Conservation (phyloP, 768 basidiomycete species). For the Tulasnella calospora region DNA sequence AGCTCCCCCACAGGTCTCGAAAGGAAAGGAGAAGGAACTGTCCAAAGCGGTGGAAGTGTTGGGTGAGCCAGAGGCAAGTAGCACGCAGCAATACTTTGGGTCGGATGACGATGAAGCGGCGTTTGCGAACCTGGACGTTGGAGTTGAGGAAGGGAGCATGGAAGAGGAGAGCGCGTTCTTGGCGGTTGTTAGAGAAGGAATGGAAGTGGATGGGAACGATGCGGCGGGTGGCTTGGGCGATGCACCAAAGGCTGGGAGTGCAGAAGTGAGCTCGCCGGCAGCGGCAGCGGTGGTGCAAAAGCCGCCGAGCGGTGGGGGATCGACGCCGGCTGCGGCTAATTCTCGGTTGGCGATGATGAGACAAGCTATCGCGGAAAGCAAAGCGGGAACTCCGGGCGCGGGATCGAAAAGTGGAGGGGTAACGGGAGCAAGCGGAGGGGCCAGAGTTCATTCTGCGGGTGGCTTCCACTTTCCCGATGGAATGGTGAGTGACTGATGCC, state of each 20-base stretch:
- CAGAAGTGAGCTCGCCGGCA: background rate
- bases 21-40: background rate
- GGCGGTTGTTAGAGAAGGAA: background rate
- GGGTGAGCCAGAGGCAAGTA: background rate
- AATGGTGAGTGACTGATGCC: background rate
- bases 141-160: conserved; percentile 10
- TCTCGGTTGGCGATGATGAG: conserved; percentile 1
- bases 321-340: background rate
- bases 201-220: background rate
- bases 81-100: conserved; percentile 14
- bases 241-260: background rate
- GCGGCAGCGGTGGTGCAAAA: background rate
- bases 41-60: background rate
- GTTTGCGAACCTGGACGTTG: background rate
- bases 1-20: background rate
- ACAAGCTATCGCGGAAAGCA: background rate
- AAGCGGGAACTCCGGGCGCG: background rate
- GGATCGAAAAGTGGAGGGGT: background rate
- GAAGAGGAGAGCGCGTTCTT: conserved; percentile 8
- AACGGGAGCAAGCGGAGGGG: background rate
- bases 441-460: background rate
- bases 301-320: background rate
- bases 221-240: background rate
- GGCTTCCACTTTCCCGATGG: conserved; percentile 1
- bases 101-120: conserved; percentile 7